These are phyloP conservation scores for Schizophyllum amplum DNA, from an alignment of 1,284 basidiomycete genomes.

Conservation along the genomic window DNA sequence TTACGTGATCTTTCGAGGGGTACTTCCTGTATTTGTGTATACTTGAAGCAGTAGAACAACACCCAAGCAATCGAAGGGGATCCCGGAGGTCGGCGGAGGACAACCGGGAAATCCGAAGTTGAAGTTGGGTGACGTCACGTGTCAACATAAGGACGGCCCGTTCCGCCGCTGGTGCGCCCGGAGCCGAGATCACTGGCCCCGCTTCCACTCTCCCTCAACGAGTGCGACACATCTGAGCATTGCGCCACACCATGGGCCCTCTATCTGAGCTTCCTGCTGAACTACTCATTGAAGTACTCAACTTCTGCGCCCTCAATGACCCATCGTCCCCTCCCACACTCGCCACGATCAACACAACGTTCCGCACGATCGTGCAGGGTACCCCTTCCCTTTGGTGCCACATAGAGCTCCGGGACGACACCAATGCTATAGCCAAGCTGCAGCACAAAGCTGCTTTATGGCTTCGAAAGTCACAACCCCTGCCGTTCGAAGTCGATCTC, in stretches of 20 bases:
- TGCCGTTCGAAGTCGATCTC: slow-evolving; percentile 48
- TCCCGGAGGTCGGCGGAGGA: too few relatives aligned
- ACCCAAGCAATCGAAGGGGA: too few relatives aligned
- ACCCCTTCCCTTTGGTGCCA: background rate
- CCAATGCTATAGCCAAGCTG: background rate
- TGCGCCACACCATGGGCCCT: background rate
- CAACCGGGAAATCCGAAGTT: too few relatives aligned
- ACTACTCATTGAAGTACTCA: background rate
- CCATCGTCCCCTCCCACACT: background rate
- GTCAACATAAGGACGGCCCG: too few relatives aligned
- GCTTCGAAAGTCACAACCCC: slow-evolving; percentile 40
- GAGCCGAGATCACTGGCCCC: too few relatives aligned
- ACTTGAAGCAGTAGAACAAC: too few relatives aligned
- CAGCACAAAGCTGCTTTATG: slow-evolving; percentile 37
- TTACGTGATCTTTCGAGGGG: too few relatives aligned
- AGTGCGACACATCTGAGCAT: too few relatives aligned
- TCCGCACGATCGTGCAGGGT: background rate
- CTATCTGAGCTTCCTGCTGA: background rate
- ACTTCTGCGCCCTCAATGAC: background rate
- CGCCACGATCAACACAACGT: background rate
- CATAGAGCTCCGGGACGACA: background rate
- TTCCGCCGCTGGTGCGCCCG: too few relatives aligned
- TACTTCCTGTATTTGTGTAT: too few relatives aligned
- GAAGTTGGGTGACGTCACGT: too few relatives aligned
- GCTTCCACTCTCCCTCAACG: too few relatives aligned